These are phyloP conservation scores for Taphrina confusa DNA, from an alignment of 1,139 yeast genomes.

Conservation along the genomic window DNA sequence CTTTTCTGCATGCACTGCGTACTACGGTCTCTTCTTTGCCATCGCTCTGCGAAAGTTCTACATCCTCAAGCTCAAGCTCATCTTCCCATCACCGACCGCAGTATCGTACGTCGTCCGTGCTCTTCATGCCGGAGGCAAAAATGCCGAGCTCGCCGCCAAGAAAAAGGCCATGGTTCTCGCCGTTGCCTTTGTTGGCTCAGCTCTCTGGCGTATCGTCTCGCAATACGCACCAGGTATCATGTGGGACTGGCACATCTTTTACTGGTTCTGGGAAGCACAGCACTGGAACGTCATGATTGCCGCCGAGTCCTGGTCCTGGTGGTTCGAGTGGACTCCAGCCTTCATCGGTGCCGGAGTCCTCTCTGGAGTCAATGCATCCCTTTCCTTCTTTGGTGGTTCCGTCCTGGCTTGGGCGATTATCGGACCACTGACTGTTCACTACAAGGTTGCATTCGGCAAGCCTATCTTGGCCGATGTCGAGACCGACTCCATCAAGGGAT, in stretches of 20 bases:
- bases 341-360: constrained; percentile 36
- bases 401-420: constrained; percentile 35
- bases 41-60: constrained; percentile 36
- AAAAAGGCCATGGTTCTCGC: constrained; percentile 26
- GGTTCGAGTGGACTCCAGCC: constrained; percentile 33
- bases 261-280: constrained; percentile 29
- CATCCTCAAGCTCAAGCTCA: constrained; percentile 32
- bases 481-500: constrained; percentile 6
- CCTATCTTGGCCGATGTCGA: constrained; percentile 6
- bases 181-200: constrained; percentile 25
- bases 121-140: constrained; percentile 33
- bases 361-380: constrained; percentile 35
- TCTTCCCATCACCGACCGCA: constrained; percentile 36
- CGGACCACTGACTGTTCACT: constrained; percentile 30
- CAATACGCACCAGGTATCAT: constrained; percentile 34
- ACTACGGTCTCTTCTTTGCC: constrained; percentile 37
- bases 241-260: constrained; percentile 36
- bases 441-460: constrained; percentile 21
- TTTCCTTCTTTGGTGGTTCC: constrained; percentile 35
- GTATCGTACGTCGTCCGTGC: constrained; percentile 35
- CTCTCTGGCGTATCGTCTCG: constrained; percentile 28
- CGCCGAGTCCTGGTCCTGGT: constrained; percentile 35
- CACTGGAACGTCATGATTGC: constrained; percentile 19
- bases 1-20: constrained; percentile 35
- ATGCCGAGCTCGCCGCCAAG: constrained; percentile 30